Percentiles rank a stretch among this genome's conserved stretches.
Conservation (phyloP, 352 stramenopile genomes). For the Phytophthora syringae region DNA sequence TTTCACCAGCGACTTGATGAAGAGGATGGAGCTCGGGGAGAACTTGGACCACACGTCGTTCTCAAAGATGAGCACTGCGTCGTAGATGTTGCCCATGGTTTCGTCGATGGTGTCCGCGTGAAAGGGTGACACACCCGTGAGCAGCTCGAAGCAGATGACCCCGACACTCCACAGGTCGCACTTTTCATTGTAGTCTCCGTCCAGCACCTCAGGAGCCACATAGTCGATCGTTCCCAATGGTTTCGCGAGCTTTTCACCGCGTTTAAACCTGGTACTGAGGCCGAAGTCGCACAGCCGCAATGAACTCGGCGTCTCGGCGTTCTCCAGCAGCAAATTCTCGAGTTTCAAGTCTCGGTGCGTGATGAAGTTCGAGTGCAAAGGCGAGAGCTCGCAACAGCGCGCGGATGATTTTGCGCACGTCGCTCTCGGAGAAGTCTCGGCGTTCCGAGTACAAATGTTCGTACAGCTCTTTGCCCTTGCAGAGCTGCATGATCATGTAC, state of each 20-base stretch:
- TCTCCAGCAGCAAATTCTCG: constrained; percentile 84
- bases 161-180: constrained; percentile 85
- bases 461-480: constrained; percentile 83
- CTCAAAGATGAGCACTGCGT: constrained; percentile 75
- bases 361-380: constrained; percentile 85
- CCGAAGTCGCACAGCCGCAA: constrained; percentile 88
- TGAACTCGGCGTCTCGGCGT: constrained; percentile 60
- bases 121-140: constrained; percentile 75
- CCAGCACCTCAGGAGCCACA: constrained; percentile 80
- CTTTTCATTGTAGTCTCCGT: constrained; percentile 85
- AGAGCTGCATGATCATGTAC: constrained; percentile 91
- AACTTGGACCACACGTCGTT: constrained; percentile 70
- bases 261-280: constrained; percentile 76
- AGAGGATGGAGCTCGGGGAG: constrained; percentile 68
- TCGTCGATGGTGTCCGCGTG: constrained; percentile 72
- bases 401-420: constrained; percentile 72
- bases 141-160: constrained; percentile 81
- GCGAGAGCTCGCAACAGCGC: constrained; percentile 66
- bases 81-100: constrained; percentile 87
- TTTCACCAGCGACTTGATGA: constrained; percentile 85
- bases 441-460: constrained; percentile 75
- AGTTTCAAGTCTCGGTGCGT: constrained; percentile 85
- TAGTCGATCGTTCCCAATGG: constrained; percentile 86
- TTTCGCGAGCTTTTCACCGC: constrained; percentile 76
- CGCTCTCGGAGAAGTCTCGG: constrained; percentile 68